Base-by-base conservation (phyloP, 306 rosid genomes). In the Carpinus viminea region DNA sequence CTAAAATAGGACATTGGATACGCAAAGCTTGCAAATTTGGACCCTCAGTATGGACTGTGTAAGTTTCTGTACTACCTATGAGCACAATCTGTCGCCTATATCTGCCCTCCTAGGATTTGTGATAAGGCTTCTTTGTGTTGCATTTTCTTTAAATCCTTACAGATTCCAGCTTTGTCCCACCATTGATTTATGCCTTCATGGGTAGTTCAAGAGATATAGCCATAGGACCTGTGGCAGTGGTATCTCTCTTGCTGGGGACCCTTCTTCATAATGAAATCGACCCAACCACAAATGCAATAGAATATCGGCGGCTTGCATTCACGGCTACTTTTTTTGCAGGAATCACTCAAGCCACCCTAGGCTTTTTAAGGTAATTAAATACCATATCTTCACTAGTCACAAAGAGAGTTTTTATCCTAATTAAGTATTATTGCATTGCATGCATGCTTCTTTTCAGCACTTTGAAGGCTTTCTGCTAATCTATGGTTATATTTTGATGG, bases 181-280 rank as follows among this genome's bases (percentile, higher is more conserved):
- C 98, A 18, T 70, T 95, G 86, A 87, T 95, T 76, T 95, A 95
- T 84, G 96, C 98, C 59, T 74, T 79, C 81, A 92, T 95, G 98
- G 98, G 98, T 59, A 95, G 98, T 85, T 95, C 98, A 56, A 92
- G 98, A 68, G 98, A 94, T 78, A 94, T 94, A 72, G 98, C 97
- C 47, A 92, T 94, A 43, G 98, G 98, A 81, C 98, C 97, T 0
- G 98, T 95, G 79, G 98, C 98, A 8, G 98, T 95, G 68, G 98
- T 95, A 77, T 95, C 98, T 54, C 92, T 95, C 64, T 85, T 95
- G 90, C 70, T 95, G 71, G 98, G 98, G 66, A 95, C 93, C 43
- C 82, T 89, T 72, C 98, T 95, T 21, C 90, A 84, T 78, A 84
- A 70, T 59, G 97, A 93, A 85, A 78, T 91, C 59, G 93, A 93